Evolutionary conservation across 768 basidiomycete species (phyloP), one percentile per base, ranked within the genome.

Genomic region (Candolleomyces eurysporus): DNA sequence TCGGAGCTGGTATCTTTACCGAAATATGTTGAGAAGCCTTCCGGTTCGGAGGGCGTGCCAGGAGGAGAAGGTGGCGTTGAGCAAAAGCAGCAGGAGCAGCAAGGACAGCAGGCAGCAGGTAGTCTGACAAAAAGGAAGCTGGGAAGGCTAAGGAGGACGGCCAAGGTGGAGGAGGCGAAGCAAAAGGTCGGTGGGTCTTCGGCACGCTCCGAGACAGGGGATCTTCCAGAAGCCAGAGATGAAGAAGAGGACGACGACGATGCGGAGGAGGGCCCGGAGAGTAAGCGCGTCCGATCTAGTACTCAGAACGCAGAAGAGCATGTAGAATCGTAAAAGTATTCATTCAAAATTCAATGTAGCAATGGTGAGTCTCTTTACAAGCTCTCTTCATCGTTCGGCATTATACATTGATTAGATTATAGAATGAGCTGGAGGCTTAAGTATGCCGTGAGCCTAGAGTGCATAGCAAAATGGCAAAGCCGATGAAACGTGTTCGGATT

Each of bases 1-100:
- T 72, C 76, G 2, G 76, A 79, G 54, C 76, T 91, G 31, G 72
- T 75, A 0, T 76, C 80, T 21, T 74, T 91, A 61, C 89, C 90
- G 3, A 91, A 91, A 67, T 78, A 80, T 60, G 70, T 76, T 19
- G 80, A 83, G 49, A 50, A 65, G 55, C 66, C 49, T 57, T 26
- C 52, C 9, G 51, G 36, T 36, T 49, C 49, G 48, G 59, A 32
- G 46, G 61, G 54, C 55, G 40, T 5, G 45, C 48, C 16, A 16
- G 17, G 36, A 50, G 50, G 56, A 58, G n/a, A 51, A 22, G 31
- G 53, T 16, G 32, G 7, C 58, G 6, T 54, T 58, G 45, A 56
- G 56, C 36, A 21, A 32, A 8, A 10, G 31, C 16, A 31, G 5
- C 45, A 7, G 31, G 9, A 31, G 5, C 45, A 7, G 13, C 16